A percentile compares a stretch with the other conserved stretches of the same genome.
Conservation (phyloP, 1,284 basidiomycete genomes). For the Microbotryomycetes sp. region DNA sequence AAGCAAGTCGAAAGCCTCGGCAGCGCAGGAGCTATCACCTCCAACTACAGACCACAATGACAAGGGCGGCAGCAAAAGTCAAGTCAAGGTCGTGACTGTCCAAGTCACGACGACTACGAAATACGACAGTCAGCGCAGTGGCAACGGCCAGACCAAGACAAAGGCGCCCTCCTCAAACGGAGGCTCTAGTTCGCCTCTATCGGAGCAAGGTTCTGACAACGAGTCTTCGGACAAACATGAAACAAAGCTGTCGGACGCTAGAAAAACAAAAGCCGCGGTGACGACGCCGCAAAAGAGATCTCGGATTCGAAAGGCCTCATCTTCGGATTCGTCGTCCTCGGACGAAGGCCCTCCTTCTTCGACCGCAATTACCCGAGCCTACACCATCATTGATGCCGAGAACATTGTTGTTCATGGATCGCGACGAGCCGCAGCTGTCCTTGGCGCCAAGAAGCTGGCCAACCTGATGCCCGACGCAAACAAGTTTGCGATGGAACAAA, state of each 20-base stretch:
- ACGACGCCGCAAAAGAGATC: background rate
- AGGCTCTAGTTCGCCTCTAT: background rate
- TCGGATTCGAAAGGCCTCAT: background rate
- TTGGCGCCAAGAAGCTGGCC: constrained; percentile 55
- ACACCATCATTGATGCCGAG: constrained; percentile 8
- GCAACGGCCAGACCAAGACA: background rate
- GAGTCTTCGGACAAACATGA: background rate
- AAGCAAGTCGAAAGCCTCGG: background rate
- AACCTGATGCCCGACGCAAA: constrained; percentile 67
- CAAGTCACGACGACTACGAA: background rate
- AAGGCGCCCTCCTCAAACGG: background rate
- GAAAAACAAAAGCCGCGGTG: too few species aligned
- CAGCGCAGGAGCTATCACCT: too few species aligned
- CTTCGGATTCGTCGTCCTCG: constrained; percentile 1
- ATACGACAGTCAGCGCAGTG: background rate
- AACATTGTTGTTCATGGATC: constrained; percentile 25
- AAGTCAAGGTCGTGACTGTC: background rate
- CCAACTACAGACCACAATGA: too few species aligned
- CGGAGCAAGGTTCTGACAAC: background rate
- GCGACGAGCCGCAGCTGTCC: constrained; percentile 53
- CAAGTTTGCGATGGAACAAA: constrained; percentile 59
- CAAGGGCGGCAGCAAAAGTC: too few species aligned
- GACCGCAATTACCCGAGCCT: constrained; percentile 10
- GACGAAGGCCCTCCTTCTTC: constrained; percentile 5
- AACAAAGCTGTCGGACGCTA: too few species aligned